These are phyloP conservation scores for Silene noctiflora DNA, from an alignment of 179 eudicot species.

Conservation along the genomic window DNA sequence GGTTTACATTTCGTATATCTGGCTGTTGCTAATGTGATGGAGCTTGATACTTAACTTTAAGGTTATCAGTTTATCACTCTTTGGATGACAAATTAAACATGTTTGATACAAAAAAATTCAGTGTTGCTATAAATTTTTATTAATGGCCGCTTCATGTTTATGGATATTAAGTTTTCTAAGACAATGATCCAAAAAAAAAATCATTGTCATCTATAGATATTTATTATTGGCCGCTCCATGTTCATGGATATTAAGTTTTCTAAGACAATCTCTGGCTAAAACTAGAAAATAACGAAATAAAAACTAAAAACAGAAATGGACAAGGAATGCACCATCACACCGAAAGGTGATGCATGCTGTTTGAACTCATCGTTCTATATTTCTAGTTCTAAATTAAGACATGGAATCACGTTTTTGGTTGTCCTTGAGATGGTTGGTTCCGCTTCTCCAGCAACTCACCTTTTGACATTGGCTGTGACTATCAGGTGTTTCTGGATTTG, in stretches of 20 bases:
- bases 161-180: not conserved
- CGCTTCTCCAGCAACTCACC: not conserved
- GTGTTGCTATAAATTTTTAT: not conserved
- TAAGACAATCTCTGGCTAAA: not conserved
- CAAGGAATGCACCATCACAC: not conserved
- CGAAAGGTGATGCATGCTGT: conserved; percentile 1
- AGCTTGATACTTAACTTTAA: conserved; percentile 2
- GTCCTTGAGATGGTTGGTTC: not conserved
- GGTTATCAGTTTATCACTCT: not conserved
- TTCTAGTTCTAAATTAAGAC: not conserved
- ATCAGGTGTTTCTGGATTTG: conserved; percentile 84
- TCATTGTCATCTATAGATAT: not conserved
- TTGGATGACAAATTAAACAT: not conserved
- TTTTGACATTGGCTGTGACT: conserved; percentile 22
- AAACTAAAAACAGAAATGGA: not conserved
- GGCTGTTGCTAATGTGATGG: not conserved
- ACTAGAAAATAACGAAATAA: not conserved
- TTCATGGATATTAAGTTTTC: not conserved
- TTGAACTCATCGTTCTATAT: not conserved
- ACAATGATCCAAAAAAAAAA: not conserved
- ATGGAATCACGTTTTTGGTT: not conserved
- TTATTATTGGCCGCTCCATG: not conserved
- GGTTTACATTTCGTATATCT: not conserved
- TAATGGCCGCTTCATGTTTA: not conserved
- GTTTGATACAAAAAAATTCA: not conserved